These are phyloP conservation scores for Chytriomyces hyalinus DNA, from an alignment of 192 early-diverging fungal species.

Conservation along the genomic window DNA sequence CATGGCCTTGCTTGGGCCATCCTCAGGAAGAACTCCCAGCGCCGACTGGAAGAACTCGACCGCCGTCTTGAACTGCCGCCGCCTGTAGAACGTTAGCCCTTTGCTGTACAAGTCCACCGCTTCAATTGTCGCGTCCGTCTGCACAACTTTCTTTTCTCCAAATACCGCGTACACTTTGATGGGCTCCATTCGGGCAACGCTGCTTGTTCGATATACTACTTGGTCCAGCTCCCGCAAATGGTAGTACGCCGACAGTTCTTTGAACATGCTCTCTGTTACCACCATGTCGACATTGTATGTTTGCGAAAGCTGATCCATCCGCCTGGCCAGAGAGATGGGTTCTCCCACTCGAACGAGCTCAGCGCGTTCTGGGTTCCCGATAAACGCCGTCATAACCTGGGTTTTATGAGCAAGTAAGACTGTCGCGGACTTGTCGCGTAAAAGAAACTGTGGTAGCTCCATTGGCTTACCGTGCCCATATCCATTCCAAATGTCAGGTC, in stretches of 20 bases:
- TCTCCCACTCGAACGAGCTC: constrained; percentile 21
- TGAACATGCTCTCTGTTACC: constrained; percentile 10
- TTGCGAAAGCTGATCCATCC: constrained; percentile 9
- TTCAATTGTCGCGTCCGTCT: constrained; percentile 6
- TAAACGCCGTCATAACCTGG: constrained; percentile 19
- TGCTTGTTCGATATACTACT: background rate
- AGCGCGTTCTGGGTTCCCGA: constrained; percentile 7
- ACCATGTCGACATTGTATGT: constrained; percentile 9
- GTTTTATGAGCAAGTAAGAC: background rate
- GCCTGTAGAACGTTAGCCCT: constrained; percentile 14
- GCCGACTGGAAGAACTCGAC: constrained; percentile 27
- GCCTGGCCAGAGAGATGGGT: constrained; percentile 14
- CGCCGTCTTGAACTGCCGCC: constrained; percentile 31
- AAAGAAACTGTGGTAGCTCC: too few relatives aligned
- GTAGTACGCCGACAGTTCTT: constrained; percentile 14
- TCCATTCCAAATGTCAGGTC: constrained; percentile 13
- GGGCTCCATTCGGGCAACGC: background rate
- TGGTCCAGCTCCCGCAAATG: constrained; percentile 26
- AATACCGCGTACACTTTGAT: constrained; percentile 21
- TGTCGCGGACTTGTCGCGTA: background rate
- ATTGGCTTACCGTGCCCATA: constrained; percentile 5
- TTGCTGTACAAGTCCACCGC: constrained; percentile 26
- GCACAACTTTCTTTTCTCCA: constrained; percentile 3
- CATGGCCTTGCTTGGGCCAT: constrained; percentile 36
- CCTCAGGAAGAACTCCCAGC: constrained; percentile 7